Conservation (phyloP, 371 early-diverging fungal genomes). For the Sporodiniella umbellata region DNA sequence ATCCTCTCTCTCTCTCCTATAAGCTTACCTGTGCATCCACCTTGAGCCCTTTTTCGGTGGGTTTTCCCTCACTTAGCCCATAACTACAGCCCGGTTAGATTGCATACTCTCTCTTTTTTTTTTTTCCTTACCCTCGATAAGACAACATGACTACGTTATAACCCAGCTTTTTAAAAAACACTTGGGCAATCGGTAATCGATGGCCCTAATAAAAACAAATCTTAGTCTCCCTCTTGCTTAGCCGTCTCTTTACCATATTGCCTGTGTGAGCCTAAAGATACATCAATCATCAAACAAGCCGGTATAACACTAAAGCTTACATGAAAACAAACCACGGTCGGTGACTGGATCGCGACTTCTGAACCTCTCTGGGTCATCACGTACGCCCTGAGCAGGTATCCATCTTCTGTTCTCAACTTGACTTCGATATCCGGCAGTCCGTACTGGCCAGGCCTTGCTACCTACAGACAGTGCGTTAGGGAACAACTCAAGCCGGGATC, state of each 20-base stretch:
- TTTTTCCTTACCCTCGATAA: conserved; percentile 78
- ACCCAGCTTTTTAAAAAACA: conserved; percentile 60
- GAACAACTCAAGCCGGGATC: background rate
- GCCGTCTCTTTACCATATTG: conserved; percentile 67
- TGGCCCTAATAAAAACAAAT: conserved; percentile 58
- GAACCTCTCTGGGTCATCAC: conserved; percentile 61
- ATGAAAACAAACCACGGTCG: conserved; percentile 84
- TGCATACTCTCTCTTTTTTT: background rate
- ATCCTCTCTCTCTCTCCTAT: background rate
- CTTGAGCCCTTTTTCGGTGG: conserved; percentile 84
- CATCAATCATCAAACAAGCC: background rate
- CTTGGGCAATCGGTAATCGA: conserved; percentile 81
- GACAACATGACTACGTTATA: conserved; percentile 93
- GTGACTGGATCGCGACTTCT: conserved; percentile 53
- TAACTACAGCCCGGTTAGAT: conserved; percentile 54
- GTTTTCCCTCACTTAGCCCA: conserved; percentile 83
- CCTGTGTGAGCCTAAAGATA: conserved; percentile 83
- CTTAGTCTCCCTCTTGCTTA: conserved; percentile 3
- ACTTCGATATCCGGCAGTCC: conserved; percentile 73
- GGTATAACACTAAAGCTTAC: conserved; percentile 36
- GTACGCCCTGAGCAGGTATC: conserved; percentile 74
- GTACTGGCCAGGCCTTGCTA: conserved; percentile 71
- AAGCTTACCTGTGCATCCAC: conserved; percentile 81
- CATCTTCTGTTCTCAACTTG: conserved; percentile 76
- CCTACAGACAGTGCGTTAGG: conserved; percentile 32